Conservation (phyloP, 2,329 filamentous ascomycete genomes). For the Trichoderma pleuroti region DNA sequence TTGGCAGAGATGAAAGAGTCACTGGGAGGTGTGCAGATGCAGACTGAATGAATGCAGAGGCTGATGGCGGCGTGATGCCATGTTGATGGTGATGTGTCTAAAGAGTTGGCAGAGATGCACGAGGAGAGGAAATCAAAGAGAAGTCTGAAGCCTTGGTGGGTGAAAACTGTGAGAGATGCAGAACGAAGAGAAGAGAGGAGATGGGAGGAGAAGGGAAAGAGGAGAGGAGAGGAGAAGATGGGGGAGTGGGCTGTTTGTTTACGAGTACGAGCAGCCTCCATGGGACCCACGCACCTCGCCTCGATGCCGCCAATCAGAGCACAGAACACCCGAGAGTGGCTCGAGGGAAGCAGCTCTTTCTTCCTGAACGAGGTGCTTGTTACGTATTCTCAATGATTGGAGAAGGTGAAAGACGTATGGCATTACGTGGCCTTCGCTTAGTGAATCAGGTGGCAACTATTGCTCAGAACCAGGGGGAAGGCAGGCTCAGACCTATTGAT, state of each 20-base stretch:
- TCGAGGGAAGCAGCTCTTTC: neutral
- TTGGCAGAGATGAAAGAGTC: neutral
- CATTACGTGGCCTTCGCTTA: neutral
- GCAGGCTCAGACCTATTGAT: neutral
- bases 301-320: neutral
- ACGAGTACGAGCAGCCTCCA: neutral
- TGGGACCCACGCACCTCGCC: neutral
- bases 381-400: neutral
- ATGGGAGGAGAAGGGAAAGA: neutral
- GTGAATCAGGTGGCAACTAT: neutral
- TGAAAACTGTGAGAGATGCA: neutral
- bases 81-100: neutral
- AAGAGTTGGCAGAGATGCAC: neutral
- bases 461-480: neutral
- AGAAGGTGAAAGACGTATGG: neutral
- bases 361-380: neutral
- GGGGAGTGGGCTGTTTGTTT: neutral
- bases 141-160: neutral
- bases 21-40: neutral
- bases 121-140: neutral
- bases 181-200: too few species aligned
- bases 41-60: neutral
- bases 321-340: neutral
- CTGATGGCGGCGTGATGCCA: neutral
- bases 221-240: neutral